These are phyloP conservation scores for Daldinia eschscholtzii DNA, from an alignment of 2,329 filamentous ascomycete species.

Conservation along the genomic window DNA sequence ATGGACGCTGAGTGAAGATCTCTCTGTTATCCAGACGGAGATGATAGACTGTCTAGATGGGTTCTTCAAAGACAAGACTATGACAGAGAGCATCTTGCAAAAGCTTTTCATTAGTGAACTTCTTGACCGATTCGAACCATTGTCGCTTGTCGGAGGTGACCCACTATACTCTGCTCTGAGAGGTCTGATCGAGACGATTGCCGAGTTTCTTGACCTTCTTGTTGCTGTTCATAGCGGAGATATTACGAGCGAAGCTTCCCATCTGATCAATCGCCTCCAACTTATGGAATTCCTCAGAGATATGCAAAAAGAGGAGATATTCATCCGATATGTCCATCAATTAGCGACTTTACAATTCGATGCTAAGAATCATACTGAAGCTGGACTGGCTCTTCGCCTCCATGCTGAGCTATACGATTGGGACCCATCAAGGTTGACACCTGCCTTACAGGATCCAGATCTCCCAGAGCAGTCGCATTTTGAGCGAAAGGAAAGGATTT, in stretches of 20 bases:
- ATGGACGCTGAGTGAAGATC: slow-evolving; percentile 94
- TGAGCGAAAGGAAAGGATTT: slow-evolving; percentile 91
- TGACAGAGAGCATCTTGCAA: slow-evolving; percentile 90
- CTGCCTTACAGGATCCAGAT: slow-evolving; percentile 77
- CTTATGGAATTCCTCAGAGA: slow-evolving; percentile 97
- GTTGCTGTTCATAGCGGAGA: slow-evolving; percentile 89
- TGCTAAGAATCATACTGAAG: slow-evolving; percentile 84
- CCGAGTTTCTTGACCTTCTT: slow-evolving; percentile 90
- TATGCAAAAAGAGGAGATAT: slow-evolving; percentile 97
- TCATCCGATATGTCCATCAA: slow-evolving; percentile 95
- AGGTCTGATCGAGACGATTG: slow-evolving; percentile 84
- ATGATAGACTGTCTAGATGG: slow-evolving; percentile 94
- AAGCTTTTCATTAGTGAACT: slow-evolving; percentile 93
- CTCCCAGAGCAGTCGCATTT: slow-evolving; percentile 88
- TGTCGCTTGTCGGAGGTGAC: slow-evolving; percentile 76
- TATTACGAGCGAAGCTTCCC: slow-evolving; percentile 77
- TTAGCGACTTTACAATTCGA: slow-evolving; percentile 82
- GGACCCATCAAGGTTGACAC: slow-evolving; percentile 78
- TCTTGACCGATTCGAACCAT: slow-evolving; percentile 80
- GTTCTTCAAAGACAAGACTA: slow-evolving; percentile 88
- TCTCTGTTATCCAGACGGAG: slow-evolving; percentile 92
- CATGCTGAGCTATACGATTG: slow-evolving; percentile 95
- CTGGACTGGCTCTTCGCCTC: slow-evolving; percentile 86
- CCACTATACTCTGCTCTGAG: slow-evolving; percentile 81
- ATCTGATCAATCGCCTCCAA: slow-evolving; percentile 87